These are phyloP conservation scores for Fusarium napiforme DNA, from an alignment of 2,329 filamentous ascomycete genomes.

Conservation along the genomic window DNA sequence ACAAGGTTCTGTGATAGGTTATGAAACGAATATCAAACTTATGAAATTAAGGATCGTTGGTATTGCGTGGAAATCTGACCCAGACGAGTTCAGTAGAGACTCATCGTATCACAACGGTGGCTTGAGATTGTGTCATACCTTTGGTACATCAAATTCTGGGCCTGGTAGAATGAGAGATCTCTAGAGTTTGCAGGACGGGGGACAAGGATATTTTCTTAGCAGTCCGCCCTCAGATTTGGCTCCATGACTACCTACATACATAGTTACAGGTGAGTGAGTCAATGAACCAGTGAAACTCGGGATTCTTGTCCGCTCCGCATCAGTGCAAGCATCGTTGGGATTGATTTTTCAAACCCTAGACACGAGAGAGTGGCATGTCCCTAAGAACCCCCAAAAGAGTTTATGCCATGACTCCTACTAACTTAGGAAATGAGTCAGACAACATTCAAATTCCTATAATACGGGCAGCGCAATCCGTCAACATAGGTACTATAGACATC, in stretches of 20 bases:
- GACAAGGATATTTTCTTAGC: neutral
- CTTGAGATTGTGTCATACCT: neutral
- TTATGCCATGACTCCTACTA: neutral
- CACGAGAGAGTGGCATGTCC: neutral
- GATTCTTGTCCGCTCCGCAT: no score
- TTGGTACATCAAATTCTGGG: neutral
- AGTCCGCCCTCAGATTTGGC: neutral
- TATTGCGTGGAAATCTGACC: neutral
- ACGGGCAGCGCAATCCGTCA: neutral
- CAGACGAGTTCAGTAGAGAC: neutral
- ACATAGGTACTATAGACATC: neutral
- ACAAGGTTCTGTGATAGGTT: conserved; percentile 22
- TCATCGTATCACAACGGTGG: neutral
- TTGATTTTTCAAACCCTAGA: no score
- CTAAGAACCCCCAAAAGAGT: neutral
- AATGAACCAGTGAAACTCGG: neutral
- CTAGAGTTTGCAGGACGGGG: neutral
- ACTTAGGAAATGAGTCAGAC: neutral
- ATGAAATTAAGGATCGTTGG: conserved; percentile 8
- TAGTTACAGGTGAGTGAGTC: neutral
- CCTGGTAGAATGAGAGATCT: neutral
- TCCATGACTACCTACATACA: neutral
- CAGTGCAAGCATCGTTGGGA: neutral
- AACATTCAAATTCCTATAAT: neutral
- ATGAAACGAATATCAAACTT: conserved; percentile 19